Evolutionary conservation across 2,329 filamentous ascomycete genomes (phyloP), one percentile per base, ranked within the genome.

Genomic region (Nectriaceae sp.): DNA sequence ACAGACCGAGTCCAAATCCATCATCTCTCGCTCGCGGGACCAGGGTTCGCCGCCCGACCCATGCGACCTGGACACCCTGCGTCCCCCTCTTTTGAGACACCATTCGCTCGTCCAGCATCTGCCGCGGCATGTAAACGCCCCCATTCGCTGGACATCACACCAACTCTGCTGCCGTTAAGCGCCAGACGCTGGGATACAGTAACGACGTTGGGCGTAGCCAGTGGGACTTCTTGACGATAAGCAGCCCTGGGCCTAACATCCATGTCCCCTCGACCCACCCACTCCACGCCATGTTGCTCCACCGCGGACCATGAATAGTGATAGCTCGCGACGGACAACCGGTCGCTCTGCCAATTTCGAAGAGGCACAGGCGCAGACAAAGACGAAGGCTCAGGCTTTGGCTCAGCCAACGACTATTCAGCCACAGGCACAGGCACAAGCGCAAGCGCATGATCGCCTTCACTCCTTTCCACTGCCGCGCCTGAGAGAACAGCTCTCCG

Each of bases 231-330:
- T 43, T 19, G 44, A 15, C 21, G 20, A 15, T 19, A 15, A 36
- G 13, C 19, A 40, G 13, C 35, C 39, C 40, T 46, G 18, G 19
- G 40, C 33, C 43, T 42, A 47, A 44, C 24, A 55, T 50, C 59
- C 59, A 48, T 61, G 59, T 51, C 46, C 29, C 38, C 40, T 47
- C 46, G 58, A 41, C 56, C 59, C 59, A 61, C 56, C 29, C 47
- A 44, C 51, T 51, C 52, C 55, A 56, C 57, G 57, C 55, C 53
- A 62, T 62, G 57, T 53, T 60, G 50, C 59, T 62, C 59, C 59
- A 62, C 59, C 37, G 43, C 39, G 53, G 56, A 50, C 55, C 57
- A 60, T 61, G 59, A 60, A 59, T 43, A 62, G 54, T 49, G 56
- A 58, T 59, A 60, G 59, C 59, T 62, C 52, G 50, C 57, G 51